Base-by-base conservation (phyloP, 2,329 filamentous ascomycete species). In the Pseudomassariella vexata region DNA sequence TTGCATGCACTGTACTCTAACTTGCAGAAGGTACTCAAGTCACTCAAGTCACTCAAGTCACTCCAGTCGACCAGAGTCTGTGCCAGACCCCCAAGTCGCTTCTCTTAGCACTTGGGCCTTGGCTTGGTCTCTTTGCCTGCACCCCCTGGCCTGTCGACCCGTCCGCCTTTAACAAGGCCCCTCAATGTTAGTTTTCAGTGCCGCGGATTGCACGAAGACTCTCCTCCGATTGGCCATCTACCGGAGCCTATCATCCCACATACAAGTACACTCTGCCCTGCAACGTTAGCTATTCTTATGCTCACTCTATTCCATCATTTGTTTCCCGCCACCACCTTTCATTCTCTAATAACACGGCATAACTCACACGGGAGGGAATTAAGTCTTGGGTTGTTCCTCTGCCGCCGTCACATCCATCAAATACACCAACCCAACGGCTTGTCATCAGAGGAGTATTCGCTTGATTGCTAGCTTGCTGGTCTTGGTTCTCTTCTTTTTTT, bases 1-100 rank as follows among this genome's bases (percentile, higher is more conserved):
- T 57, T 57, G 57, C 59, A 58, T 62, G 56, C 59, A 57, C 57
- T 60, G 56, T 56, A 49, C 52, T 50, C 48, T 50, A 52, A 47
- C 44, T 47, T 52, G 47, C 47, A 45, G 42, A 42, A 40, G 46
- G 46, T 50, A 47, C 49, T 46, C 40, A 43, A 42, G 42, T 41
- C 41, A n/a, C n/a, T n/a, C n/a, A n/a, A n/a, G n/a, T n/a, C n/a
- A n/a, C n/a, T n/a, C n/a, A n/a, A n/a, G n/a, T n/a, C n/a, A n/a
- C n/a, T n/a, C n/a, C n/a, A n/a, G n/a, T n/a, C n/a, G n/a, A n/a
- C n/a, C n/a, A n/a, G n/a, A n/a, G 49, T 51, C 47, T 52, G 51
- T 57, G 50, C 53, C 46, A 43, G 46, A 44, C 35, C 35, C 45
- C 42, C 36, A 26, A 39, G 39, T 40, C 37, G 39, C 41, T 35